Evolutionary conservation across 257 asterid genomes (phyloP), one percentile per base, ranked within the genome.

Genomic region (Euphrasia confusa): DNA sequence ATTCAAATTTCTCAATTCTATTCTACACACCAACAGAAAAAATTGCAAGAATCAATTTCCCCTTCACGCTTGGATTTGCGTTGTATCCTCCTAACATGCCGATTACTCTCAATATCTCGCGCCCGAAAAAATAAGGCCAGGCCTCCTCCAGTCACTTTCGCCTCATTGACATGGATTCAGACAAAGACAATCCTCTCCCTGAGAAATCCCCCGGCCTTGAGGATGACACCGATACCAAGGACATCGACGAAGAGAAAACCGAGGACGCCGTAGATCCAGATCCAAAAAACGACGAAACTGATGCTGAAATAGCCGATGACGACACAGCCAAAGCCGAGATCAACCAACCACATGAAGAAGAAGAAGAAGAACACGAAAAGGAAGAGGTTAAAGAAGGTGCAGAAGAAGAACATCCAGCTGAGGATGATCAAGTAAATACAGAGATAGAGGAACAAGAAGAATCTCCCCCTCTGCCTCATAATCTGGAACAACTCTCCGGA

Each of bases 391-490:
- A 37, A 37, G 18, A 11, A 54, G 17, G 15, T n/a, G n/a, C n/a
- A 54, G 64, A 58, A 0, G 78, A 61, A 57, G 79, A 59, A 12
- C 45, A 58, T 1, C 55, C 30, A 27, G 61, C 1, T 17, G 54
- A 1, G n/a, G 15, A 44, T 44, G 52, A 45, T 45, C 52, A 45
- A 6, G 57, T 50, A 47, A 24, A 18, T 9, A 7, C 9, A 6
- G 18, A 13, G 7, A 14, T 12, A 47, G 18, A 47, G 53, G 33
- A 66, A 8, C 8, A 7, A 13, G 77, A 63, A 40, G 71, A 67
- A 21, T 35, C 76, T n/a, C 63, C 83, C 21, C 80, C 78, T 1
- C 28, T 73, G 71, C 92, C 94, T 8, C 96, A 87, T 13, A 96
- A 88, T 81, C 84, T 88, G 11, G 42, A 47, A 17, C 73, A 78